A percentile compares a stretch with the other conserved stretches of the same genome.
These are phyloP conservation scores for Wickerhamiella kurtzmanii DNA, from an alignment of 805 yeast species.

Conservation along the genomic window DNA sequence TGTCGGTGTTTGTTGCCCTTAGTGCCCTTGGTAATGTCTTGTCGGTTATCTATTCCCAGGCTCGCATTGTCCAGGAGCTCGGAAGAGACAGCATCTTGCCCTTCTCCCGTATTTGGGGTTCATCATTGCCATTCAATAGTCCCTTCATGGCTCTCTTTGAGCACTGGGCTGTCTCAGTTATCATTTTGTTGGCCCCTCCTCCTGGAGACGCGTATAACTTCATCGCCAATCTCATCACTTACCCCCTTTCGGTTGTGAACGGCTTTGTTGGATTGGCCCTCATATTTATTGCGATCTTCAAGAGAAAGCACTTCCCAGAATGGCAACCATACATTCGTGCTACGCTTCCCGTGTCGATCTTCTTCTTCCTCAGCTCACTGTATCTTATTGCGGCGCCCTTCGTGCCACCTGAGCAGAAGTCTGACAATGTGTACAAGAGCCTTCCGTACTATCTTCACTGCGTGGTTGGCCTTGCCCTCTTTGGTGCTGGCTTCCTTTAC, in stretches of 20 bases:
- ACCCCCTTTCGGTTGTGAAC: slow-evolving; percentile 68
- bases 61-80: slow-evolving; percentile 63
- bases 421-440: slow-evolving; percentile 39
- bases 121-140: slow-evolving; percentile 57
- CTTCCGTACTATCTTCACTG: slow-evolving; percentile 70
- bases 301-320: slow-evolving; percentile 54
- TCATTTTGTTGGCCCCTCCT: slow-evolving; percentile 68
- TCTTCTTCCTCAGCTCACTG: slow-evolving; percentile 51
- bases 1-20: slow-evolving; percentile 67
- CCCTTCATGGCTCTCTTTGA: slow-evolving; percentile 62
- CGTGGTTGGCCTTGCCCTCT: slow-evolving; percentile 70
- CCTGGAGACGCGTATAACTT: slow-evolving; percentile 82
- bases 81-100: slow-evolving; percentile 77
- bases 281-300: slow-evolving; percentile 43
- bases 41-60: slow-evolving; percentile 71
- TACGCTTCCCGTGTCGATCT: slow-evolving; percentile 32
- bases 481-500: slow-evolving; percentile 41
- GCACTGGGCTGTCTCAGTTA: slow-evolving; percentile 63
- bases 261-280: slow-evolving; percentile 52
- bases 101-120: slow-evolving; percentile 54
- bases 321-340: slow-evolving; percentile 56
- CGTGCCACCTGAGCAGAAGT: slow-evolving; percentile 48
- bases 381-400: slow-evolving; percentile 67
- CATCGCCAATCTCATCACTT: slow-evolving; percentile 63
- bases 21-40: slow-evolving; percentile 72